A percentile compares a stretch with the other conserved stretches of the same genome.
These are phyloP conservation scores for Cryptococcus jaspeensis DNA, from an alignment of 1,284 basidiomycete species.

Conservation along the genomic window DNA sequence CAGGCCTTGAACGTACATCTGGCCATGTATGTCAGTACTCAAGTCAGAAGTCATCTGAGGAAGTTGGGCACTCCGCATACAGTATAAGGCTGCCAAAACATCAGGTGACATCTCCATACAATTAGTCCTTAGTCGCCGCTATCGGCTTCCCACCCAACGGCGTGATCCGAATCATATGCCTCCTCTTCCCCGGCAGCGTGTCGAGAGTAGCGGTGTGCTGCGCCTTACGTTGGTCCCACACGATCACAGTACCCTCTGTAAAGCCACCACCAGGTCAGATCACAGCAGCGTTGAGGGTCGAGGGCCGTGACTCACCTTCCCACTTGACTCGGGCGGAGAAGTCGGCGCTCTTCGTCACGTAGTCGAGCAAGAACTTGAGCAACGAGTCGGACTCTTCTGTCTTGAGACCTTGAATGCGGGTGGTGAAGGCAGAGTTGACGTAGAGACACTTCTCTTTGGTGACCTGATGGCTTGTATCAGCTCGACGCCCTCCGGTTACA, in stretches of 20 bases:
- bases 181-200: slow-evolving; percentile 6
- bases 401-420: slow-evolving; percentile 7
- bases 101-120: no score
- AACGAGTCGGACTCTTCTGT: slow-evolving; percentile 9
- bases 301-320: slow-evolving; percentile 8
- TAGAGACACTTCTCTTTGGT: slow-evolving; percentile 9
- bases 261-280: no score
- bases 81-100: background rate
- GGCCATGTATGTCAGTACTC: no score
- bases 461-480: background rate
- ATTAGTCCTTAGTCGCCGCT: slow-evolving; percentile 1
- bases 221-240: slow-evolving; percentile 13
- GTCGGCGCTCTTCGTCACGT: slow-evolving; percentile 5
- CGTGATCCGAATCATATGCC: slow-evolving; percentile 15
- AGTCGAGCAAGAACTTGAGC: slow-evolving; percentile 9
- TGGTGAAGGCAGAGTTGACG: slow-evolving; percentile 9
- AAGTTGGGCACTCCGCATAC: no score
- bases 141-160: slow-evolving; percentile 8
- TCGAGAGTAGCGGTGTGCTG: slow-evolving; percentile 12
- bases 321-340: slow-evolving; percentile 13
- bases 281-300: background rate
- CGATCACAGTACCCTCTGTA: slow-evolving; percentile 9
- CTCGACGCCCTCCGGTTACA: background rate
- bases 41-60: no score
- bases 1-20: background rate